phyloP scores from a whole-genome alignment of 768 basidiomycete genomes.

The Mycena crocata region DNA sequence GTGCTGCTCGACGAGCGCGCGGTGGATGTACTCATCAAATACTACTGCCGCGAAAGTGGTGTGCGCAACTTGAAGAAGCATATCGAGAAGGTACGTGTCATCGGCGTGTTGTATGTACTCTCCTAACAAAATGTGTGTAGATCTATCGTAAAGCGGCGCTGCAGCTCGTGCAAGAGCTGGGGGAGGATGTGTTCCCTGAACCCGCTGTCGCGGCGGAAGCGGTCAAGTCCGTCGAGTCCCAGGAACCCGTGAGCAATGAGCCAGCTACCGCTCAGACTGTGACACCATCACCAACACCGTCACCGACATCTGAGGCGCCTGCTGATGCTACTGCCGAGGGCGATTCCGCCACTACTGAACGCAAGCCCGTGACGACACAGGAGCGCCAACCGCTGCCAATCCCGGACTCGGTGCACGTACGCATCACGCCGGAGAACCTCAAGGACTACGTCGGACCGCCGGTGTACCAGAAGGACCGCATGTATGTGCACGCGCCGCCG shows the following conservation, averaged over 20 bases:
- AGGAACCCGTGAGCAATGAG: slow-evolving; percentile 59
- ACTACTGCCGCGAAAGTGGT: slow-evolving; percentile 97
- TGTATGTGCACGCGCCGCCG: slow-evolving; percentile 85
- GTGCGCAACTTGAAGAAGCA: slow-evolving; percentile 98
- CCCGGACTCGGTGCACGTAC: slow-evolving; percentile 81
- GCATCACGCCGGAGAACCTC: slow-evolving; percentile 87
- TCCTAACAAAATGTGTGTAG: slow-evolving; percentile 51
- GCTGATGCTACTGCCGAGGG: background rate
- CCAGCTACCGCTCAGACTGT: slow-evolving; percentile 39
- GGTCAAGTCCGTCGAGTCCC: slow-evolving; percentile 60
- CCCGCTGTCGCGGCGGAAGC: slow-evolving; percentile 45
- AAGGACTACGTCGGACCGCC: slow-evolving; percentile 98
- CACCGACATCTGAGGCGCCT: no score
- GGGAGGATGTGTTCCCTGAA: slow-evolving; percentile 88
- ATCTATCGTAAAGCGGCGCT: slow-evolving; percentile 97
- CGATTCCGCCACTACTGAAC: slow-evolving; percentile 43
- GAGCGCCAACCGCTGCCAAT: slow-evolving; percentile 85
- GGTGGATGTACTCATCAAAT: slow-evolving; percentile 92
- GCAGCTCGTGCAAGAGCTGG: slow-evolving; percentile 90
- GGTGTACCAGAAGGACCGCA: slow-evolving; percentile 93
- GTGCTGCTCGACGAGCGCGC: slow-evolving; percentile 81
- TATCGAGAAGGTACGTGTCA: slow-evolving; percentile 86
- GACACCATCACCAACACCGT: no score
- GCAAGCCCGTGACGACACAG: slow-evolving; percentile 76
- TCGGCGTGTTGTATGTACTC: background rate